Percentiles rank a stretch among this genome's conserved stretches.
Evolutionary conservation across 352 stramenopile species (phyloP).

Genomic region (Phytopythium sindhum): DNA sequence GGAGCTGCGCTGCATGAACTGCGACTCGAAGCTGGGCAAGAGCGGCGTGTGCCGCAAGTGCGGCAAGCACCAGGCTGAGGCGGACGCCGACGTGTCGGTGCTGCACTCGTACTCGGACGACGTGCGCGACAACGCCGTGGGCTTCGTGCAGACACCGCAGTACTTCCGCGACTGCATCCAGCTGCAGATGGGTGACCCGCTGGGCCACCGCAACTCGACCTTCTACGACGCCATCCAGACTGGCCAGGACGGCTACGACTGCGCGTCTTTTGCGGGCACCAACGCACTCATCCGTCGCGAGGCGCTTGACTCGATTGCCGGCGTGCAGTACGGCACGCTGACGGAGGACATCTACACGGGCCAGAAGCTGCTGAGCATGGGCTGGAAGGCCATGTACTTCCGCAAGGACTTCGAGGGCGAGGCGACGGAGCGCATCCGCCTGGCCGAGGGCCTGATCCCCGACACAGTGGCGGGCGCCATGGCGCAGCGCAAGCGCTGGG

Average conservation of each 20-base stretch:
- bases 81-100: conserved; percentile 44
- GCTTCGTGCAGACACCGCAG: conserved; percentile 79
- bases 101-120: conserved; percentile 81
- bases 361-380: conserved; percentile 70
- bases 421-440: conserved; percentile 61
- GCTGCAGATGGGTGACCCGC: conserved; percentile 76
- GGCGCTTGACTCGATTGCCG: conserved; percentile 79
- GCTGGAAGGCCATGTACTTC: conserved; percentile 86
- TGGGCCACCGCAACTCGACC: conserved; percentile 76
- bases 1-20: conserved; percentile 72
- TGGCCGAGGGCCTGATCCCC: conserved; percentile 74
- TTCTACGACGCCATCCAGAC: conserved; percentile 88
- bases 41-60: conserved; percentile 75
- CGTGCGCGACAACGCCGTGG: conserved; percentile 73
- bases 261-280: conserved; percentile 72
- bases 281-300: conserved; percentile 81
- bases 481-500: conserved; percentile 78
- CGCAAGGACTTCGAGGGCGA: conserved; percentile 87
- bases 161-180: conserved; percentile 86
- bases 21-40: conserved; percentile 69
- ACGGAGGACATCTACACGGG: conserved; percentile 85
- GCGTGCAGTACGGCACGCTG: conserved; percentile 82
- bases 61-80: conserved; percentile 56
- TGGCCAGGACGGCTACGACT: conserved; percentile 81
- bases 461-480: conserved; percentile 76